phyloP scores from a whole-genome alignment of 1,284 basidiomycete genomes.

The Melampsora abietis-canadensis region DNA sequence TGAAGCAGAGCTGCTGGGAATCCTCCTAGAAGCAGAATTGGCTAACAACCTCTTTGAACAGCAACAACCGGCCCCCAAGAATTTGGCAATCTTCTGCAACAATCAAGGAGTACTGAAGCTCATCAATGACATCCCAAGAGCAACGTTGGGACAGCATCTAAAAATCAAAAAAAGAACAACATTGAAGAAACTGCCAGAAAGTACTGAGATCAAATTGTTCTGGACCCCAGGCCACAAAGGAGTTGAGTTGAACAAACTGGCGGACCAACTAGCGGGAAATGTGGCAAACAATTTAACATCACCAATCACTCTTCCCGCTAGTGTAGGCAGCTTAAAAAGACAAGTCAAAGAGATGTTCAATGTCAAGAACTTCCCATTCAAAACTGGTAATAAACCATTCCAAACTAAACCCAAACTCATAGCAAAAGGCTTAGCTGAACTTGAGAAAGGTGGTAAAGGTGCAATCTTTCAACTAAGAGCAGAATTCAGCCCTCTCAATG shows the following conservation, averaged over 20 bases:
- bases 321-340: no score
- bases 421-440: no score
- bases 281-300: background rate
- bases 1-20: background rate
- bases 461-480: background rate
- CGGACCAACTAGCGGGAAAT: background rate
- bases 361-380: no score
- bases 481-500: background rate
- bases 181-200: background rate
- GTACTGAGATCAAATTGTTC: background rate
- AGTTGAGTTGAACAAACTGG: background rate
- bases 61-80: background rate
- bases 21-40: background rate
- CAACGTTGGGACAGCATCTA: background rate
- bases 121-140: background rate
- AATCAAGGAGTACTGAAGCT: background rate
- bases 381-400: no score
- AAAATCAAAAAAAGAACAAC: background rate
- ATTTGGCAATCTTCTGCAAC: background rate
- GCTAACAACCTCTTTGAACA: background rate
- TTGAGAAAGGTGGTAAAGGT: no score
- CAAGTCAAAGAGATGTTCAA: no score
- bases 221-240: slow-evolving; percentile 20
- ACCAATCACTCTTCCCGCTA: no score
- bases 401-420: no score